A percentile compares a stretch with the other conserved stretches of the same genome.
These are phyloP conservation scores for Cytospora paraplurivora DNA, from an alignment of 2,329 filamentous ascomycete species.

Conservation along the genomic window DNA sequence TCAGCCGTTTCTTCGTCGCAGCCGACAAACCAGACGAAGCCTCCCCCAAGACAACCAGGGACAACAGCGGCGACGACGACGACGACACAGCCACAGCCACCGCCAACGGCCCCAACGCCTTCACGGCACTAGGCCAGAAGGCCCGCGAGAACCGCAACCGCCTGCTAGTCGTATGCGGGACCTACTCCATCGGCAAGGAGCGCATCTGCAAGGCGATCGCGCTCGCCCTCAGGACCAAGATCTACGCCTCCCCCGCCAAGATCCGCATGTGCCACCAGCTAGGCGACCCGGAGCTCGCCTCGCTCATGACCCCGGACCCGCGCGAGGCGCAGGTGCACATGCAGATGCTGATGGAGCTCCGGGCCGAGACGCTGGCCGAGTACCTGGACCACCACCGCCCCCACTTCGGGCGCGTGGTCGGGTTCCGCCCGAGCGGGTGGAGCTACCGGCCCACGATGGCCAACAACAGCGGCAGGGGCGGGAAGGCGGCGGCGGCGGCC, in stretches of 20 bases:
- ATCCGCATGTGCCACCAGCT: constrained; percentile 82
- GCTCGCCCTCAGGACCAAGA: constrained; percentile 80
- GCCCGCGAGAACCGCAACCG: constrained; percentile 53
- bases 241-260: constrained; percentile 83
- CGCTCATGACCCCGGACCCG: constrained; percentile 77
- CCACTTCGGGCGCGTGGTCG: constrained; percentile 83
- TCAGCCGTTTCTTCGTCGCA: constrained; percentile 55
- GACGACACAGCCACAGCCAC: neutral
- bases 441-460: constrained; percentile 76
- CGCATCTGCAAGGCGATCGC: constrained; percentile 93
- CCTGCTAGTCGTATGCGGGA: constrained; percentile 89
- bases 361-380: constrained; percentile 85
- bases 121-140: constrained; percentile 32
- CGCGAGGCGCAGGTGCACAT: constrained; percentile 92
- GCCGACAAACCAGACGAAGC: constrained; percentile 33
- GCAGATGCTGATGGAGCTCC: constrained; percentile 93
- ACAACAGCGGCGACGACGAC: constrained; percentile 36
- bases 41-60: constrained; percentile 3
- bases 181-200: constrained; percentile 98
- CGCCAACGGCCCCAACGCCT: constrained; percentile 30
- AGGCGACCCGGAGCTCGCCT: constrained; percentile 79
- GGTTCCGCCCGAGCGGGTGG: constrained; percentile 93
- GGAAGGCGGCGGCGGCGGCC: constrained; percentile 43
- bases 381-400: constrained; percentile 81
- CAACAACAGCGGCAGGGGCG: constrained; percentile 44